Percentiles rank a stretch among this genome's conserved stretches.
Evolutionary conservation across 768 basidiomycete genomes (phyloP).

Genomic region (Cantharellus anzutake): DNA sequence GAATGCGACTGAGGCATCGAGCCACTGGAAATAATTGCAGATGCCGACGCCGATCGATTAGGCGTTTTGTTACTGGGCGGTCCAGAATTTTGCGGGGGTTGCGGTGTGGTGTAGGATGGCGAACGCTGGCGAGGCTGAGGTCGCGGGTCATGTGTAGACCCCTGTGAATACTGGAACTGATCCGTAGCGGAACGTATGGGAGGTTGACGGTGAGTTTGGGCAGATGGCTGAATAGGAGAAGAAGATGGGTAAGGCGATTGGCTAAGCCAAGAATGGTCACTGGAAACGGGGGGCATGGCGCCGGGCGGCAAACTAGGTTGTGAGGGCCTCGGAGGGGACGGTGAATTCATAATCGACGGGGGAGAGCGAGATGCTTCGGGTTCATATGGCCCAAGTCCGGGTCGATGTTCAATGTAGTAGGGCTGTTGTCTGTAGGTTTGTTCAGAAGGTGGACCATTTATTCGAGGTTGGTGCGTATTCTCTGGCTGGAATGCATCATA

Average conservation of each 20-base stretch:
- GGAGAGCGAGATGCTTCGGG: background rate
- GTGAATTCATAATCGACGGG: background rate
- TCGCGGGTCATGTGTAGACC: too few relatives aligned
- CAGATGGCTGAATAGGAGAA: too few relatives aligned
- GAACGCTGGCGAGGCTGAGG: too few relatives aligned
- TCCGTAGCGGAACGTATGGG: too few relatives aligned
- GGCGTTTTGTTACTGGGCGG: conserved; percentile 12
- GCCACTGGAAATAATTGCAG: conserved; percentile 18
- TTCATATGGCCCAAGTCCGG: background rate
- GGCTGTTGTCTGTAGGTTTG: background rate
- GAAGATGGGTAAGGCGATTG: conserved; percentile 19
- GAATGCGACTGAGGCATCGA: conserved; percentile 13
- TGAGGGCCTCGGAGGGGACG: conserved; percentile 7
- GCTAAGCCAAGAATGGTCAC: conserved; percentile 18
- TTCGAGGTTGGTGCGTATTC: too few relatives aligned
- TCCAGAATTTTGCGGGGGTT: conserved; percentile 31
- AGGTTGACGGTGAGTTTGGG: too few relatives aligned
- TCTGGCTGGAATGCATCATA: too few relatives aligned
- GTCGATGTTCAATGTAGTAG: background rate
- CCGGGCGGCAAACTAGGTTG: conserved; percentile 35
- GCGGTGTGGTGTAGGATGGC: conserved; percentile 27
- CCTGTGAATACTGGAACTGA: too few relatives aligned
- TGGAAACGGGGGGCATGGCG: conserved; percentile 32
- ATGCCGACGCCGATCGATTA: conserved; percentile 61
- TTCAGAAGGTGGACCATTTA: too few relatives aligned